Percentiles rank a stretch among this genome's conserved stretches.
phyloP scores from a whole-genome alignment of 2,329 filamentous ascomycete species.

The Diplodia mutila region DNA sequence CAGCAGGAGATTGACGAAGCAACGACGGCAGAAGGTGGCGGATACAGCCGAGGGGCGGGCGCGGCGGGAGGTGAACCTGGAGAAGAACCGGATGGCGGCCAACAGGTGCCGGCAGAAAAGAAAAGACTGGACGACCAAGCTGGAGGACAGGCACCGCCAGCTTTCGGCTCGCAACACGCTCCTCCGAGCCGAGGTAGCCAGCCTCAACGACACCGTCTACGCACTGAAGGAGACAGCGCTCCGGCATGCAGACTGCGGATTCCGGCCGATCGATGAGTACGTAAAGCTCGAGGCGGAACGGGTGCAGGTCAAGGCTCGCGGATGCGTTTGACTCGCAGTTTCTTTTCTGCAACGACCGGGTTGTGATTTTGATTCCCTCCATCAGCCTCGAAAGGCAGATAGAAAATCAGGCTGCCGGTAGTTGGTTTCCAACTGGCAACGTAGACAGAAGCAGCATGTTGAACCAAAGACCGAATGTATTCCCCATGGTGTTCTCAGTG shows the following conservation, averaged over 20 bases:
- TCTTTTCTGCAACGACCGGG: no score
- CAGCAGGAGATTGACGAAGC: neutral
- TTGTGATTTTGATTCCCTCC: no score
- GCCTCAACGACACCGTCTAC: neutral
- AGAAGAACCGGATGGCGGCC: conserved; percentile 68
- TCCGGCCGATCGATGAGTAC: conserved; percentile 29
- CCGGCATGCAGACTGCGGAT: conserved; percentile 32
- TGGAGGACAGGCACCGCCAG: conserved; percentile 45
- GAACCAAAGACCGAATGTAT: no score
- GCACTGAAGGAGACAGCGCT: conserved; percentile 29
- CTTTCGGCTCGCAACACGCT: conserved; percentile 35
- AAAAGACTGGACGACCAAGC: conserved; percentile 52
- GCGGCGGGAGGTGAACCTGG: conserved; percentile 62
- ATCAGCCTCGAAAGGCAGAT: no score
- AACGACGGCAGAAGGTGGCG: neutral
- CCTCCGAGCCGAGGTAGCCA: conserved; percentile 28
- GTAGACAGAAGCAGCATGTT: neutral
- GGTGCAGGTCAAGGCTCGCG: neutral
- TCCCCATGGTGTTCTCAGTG: no score
- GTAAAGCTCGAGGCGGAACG: neutral
- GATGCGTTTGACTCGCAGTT: neutral
- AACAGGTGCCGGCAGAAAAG: conserved; percentile 71
- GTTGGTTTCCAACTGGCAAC: no score
- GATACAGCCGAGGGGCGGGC: neutral
- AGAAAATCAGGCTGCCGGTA: no score